phyloP scores from a whole-genome alignment of 2,329 filamentous ascomycete species.

The Clonostachys solani region DNA sequence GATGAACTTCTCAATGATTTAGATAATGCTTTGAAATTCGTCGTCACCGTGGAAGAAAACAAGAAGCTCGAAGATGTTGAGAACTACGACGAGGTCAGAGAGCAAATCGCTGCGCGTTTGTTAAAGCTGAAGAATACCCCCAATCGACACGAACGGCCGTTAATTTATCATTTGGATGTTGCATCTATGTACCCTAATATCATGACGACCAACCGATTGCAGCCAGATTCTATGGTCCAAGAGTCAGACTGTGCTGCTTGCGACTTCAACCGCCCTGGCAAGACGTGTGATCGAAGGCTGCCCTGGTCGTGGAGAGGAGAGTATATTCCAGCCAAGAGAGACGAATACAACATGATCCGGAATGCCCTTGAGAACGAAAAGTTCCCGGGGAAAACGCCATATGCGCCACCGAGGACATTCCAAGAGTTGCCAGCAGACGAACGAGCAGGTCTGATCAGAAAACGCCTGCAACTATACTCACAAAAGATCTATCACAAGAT shows the following conservation, averaged over 20 bases:
- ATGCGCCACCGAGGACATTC: conserved; percentile 68
- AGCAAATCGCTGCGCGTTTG: conserved; percentile 71
- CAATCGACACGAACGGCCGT: conserved; percentile 76
- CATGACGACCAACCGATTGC: conserved; percentile 97
- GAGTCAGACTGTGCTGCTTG: conserved; percentile 96
- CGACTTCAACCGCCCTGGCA: conserved; percentile 96
- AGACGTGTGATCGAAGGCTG: conserved; percentile 90
- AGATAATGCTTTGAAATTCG: conserved; percentile 85
- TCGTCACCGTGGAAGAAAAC: conserved; percentile 78
- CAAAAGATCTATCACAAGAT: conserved; percentile 99
- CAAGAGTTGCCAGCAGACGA: conserved; percentile 79
- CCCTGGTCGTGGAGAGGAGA: conserved; percentile 99
- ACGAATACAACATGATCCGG: conserved; percentile 99
- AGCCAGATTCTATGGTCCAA: conserved; percentile 98
- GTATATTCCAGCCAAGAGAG: conserved; percentile 89
- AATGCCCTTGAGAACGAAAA: conserved; percentile 87
- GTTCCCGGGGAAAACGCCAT: conserved; percentile 77
- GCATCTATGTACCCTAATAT: conserved; percentile 99
- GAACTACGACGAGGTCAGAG: conserved; percentile 81
- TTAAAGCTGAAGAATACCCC: conserved; percentile 74
- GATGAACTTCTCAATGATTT: conserved; percentile 85
- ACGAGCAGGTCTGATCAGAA: conserved; percentile 75
- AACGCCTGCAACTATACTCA: conserved; percentile 86
- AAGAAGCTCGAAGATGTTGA: conserved; percentile 74
- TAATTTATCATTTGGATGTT: conserved; percentile 97